Base-by-base conservation (phyloP, 228 moss, liverwort and hornwort genomes). In the Sphagnum fallax region DNA sequence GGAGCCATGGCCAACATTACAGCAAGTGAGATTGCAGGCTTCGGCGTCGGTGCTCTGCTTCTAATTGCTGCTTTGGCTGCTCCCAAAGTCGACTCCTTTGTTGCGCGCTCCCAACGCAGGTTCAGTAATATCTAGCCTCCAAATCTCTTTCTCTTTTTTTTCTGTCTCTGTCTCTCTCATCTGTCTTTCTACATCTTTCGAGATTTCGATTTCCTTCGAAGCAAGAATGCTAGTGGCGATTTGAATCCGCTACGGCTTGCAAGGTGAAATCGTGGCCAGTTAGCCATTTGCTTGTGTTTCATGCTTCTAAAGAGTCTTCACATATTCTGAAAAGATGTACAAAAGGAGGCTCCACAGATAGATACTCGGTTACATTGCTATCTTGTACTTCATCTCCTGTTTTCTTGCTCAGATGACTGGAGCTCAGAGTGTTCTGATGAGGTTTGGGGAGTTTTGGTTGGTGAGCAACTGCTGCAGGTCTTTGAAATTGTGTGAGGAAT, bases 51-150 rank as follows among this genome's bases (percentile, higher is more conserved):
- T 8, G 88, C 78, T 6, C 74, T 88, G 64, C 73, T 92, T 60
- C 75, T 92, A 12, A 78, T 74, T 1, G 88, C 90, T 50, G 83
- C 92, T 13, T 67, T 94, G 16, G 83, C 87, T 53, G 70, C 92
- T n/a, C 90, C 95, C 52, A 95, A 84, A 67, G 81, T 93, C 7
- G 88, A 93, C 60, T 79, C 81, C 14, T 97, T 93, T 76, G 81
- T 93, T 8, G 91, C 93, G 59, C 73, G 82, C 16, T 80, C 74
- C 52, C 88, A 97, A 79, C 85, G 88, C 64, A 89, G 88, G 91
- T 87, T 16, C 6, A 62, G 48, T 65, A 10, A n/a, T 55, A 14
- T 10, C 15, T 16, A 13, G 48, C 67, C 16, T 73, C 10, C 49
- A 10, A 6, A 4, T 48, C 52, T 6, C 16, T 50, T 69, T 16